Base-by-base conservation (phyloP, 169 alveolate genomes). In the Cryptosporidium viatorum region DNA sequence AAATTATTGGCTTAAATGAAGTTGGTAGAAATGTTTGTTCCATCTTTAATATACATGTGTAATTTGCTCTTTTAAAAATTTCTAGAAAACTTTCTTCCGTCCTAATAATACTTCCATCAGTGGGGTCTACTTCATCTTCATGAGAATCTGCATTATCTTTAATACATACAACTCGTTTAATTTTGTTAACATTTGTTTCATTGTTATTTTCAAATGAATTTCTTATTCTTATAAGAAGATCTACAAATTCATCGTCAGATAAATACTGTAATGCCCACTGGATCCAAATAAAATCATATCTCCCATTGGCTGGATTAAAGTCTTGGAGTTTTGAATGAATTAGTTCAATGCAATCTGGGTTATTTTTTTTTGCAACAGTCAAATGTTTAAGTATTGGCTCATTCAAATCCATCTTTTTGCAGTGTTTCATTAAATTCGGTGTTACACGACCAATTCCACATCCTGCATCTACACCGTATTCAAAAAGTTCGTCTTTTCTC, bases 391-490 rank as follows among this genome's bases (percentile, higher is more conserved):
- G 41, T 2, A 80, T 67, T 16, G 75, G 75, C 43, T 80, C 89
- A 29, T 31, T 26, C 45, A 80, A 80, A 62, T 80, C 89, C 62
- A 80, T 60, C 33, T 67, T 41, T 41, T 41, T 80, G 41, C 89
- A 80, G 31, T 62, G 45, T n/a, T 33, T 39, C 65, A 65, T 65
- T 41, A 80, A 43, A 12, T 31, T 67, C 16, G 89, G 75, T 60
- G 89, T 80, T 37, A 65, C 75, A 80, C 89, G 89, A 3, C 89
- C 89, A 65, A 80, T 80, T 41, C 89, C 89, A 41, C 89, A 80
- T 16, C 89, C 89, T 1, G 80, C 89, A 80, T 80, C 89, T 29
- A 80, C 14, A 8, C 89, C 89, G 55, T 65, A 80, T 43, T 62
- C 73, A 80, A 80, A 80, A 37, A 62, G 29, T 2, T 65, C 71